Base-by-base conservation (phyloP, 257 asterid species). In the Scutellaria galericulata region DNA sequence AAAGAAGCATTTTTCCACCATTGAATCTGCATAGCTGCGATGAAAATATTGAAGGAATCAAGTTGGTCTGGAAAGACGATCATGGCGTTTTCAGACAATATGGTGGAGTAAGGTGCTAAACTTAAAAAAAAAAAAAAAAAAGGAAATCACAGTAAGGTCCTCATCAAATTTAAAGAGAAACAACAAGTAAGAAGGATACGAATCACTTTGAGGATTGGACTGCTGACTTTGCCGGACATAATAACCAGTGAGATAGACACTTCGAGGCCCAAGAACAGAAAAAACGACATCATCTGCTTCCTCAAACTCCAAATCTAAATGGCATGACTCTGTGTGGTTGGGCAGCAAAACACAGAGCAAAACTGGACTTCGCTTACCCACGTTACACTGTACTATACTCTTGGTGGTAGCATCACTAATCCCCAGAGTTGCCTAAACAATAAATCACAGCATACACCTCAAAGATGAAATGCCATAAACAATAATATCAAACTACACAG, bases 291-390 rank as follows among this genome's bases (percentile, higher is more conserved):
- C 90, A 31, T 87, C 88, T 6, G 82, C 81, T 83, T 89, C 96
- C 81, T 83, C 97, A 58, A 89, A 91, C 74, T 91, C 96, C 83
- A 89, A 80, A 52, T 86, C 96, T 72, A 91, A 83, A 52, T 83
- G 88, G 83, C 86, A 82, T 3, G 96, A 89, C 77, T 91, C 96
- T 1, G 84, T 77, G 72, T 58, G 81, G 47, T 86, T 81, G 59
- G 96, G 96, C 72, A 89, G 61, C 75, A 91, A 67, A 54, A 79
- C 91, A 24, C 96, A 91, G 53, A 91, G 83, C 66, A 91, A 68
- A 58, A 87, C 88, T 0, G 95, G 95, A 70, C 80, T 82, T 71
- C 75, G 83, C n/a, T 83, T 85, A 44, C 97, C 96, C 72, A 87
- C 82, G 65, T 86, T 89, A 71, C 95, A 91, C 76, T 91, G 96